Evolutionary conservation across 768 basidiomycete genomes (phyloP), one percentile per base, ranked within the genome.

Genomic region (Leccinum truebloodii): DNA sequence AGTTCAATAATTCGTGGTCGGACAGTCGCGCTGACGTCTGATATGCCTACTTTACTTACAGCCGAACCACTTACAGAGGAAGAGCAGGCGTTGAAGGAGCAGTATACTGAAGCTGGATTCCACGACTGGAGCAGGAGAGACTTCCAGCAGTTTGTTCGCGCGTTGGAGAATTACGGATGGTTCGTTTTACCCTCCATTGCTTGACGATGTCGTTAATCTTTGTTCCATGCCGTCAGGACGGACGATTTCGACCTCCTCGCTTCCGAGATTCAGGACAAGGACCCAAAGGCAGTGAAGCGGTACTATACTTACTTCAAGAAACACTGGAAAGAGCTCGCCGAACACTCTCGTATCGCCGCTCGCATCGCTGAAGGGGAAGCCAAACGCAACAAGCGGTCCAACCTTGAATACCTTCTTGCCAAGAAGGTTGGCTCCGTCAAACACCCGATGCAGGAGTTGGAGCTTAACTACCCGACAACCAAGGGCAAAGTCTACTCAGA

Each of bases 401-500:
- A 91, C 66, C 83, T 91, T 16, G 88, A 92, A 65, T 81, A 83
- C 34, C 84, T 95, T 8, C 84, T 98, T 32, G 78, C 86, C 55
- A 83, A 86, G 69, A 98, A 98, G 73, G 91, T 98, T 67, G 79
- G 79, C 22, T 89, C 89, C 2, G 89, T 92, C 59, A 81, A 84
- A 41, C 94, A 89, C 74, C 97, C 97, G 1, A 94, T 98, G 88
- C 96, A 98, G 73, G 95, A 97, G 74, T 86, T 99, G 52, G 92
- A 96, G 75, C 86, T 98, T 55, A 90, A 92, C 73, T 98, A 98
- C 67, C 94, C 93, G 1, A 90, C 90, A 32, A 96, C 95, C 37
- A 98, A 98, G 75, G 96, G 95, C 61, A 98, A 98, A 69, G 90
- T 94, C 6, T 99, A 96, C 75, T 90, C 85, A 26, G 97, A 99